Base-by-base conservation (phyloP, 257 asterid genomes). In the Datura wrightii region DNA sequence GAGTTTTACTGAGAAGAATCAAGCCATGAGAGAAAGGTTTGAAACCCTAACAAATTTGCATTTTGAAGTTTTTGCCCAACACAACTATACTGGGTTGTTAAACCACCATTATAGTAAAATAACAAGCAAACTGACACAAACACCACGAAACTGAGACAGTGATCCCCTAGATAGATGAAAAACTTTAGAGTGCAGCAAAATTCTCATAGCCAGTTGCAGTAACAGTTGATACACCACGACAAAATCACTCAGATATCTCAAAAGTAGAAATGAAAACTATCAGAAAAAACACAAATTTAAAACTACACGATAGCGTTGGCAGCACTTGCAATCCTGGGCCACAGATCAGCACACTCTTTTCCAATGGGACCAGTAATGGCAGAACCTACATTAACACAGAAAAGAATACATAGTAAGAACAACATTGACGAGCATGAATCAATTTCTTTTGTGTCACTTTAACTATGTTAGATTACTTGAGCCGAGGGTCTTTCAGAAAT, bases 321-420 rank as follows among this genome's bases (percentile, higher is more conserved):
- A 54, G 94, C 95, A 74, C 95, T 92, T 41, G 95, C 95, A 70
- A 92, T 91, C 79, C 95, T 91, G 2, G 94, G 95, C 94, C 95
- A 92, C 9, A 92, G 89, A 87, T 92, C 95, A 89, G 95, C 95
- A 84, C 95, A 92, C 82, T 92, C 95, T 88, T 92, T 92, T 69
- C 95, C 94, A 39, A 92, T 92, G 3, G 95, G 95, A 6, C 95
- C 95, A 5, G 95, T 92, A 85, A 92, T 92, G 36, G 95, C 95
- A 80, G 95, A 92, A 18, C 95, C 95, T 92, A 85, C 65, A 72
- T 24, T 0, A 58, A 54, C 1, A 19, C 11, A 54, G 37, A 79
- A 10, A 48, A 82, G 4, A 55, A 79, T 0, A 46, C 4, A 34
- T 46, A 10, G 44, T 56, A 34, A 34, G 41, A 24, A 19, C 3